Evolutionary conservation across 192 early-diverging fungal genomes (phyloP), one percentile per base, ranked within the genome.

Genomic region (Coemansia sp.): DNA sequence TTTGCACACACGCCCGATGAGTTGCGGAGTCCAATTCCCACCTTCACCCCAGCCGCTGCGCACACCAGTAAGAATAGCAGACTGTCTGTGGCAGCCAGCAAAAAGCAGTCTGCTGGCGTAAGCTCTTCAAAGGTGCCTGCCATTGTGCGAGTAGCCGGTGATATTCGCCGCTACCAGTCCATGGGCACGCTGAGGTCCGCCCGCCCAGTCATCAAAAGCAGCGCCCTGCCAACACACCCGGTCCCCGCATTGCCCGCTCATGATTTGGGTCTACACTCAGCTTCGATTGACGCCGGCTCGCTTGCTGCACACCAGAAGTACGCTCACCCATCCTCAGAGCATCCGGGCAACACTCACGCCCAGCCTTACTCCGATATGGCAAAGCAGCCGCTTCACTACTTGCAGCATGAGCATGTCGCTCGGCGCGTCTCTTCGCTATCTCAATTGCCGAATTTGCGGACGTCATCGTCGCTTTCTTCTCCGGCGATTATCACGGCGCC

Each of bases 1-100:
- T 99, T 99, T 77, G 91, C 95, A 52, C 96, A 97, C 49, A 73
- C 77, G 47, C 32, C 64, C 3, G 83, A 86, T 46, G 86, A 88
- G 63, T 75, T 86, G 40, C 72, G 87, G 17, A 66, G 62, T 7
- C 33, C 44, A 6, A 28, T 64, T 30, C 53, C 53, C 30, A 16
- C 53, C 16, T 13, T 5, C 4, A 1, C 50, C 19, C 3, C 21
- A 23, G 53, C 11, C 44, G 49, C 42, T 30, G 59, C 53, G 44
- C 40, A 82, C 72, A 19, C 80, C 75, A 2, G 52, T 77, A 26
- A 28, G 30, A 53, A 42, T 4, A 49, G 37, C 21, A 19, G 37
- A 4, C 10, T 40, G 30, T 6, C 64, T 26, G 28, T 42, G 11
- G 30, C 6, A 32, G 59, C 40, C 19, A 35, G 16, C 53, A 57